A percentile compares a stretch with the other conserved stretches of the same genome.
phyloP scores from a whole-genome alignment of 176 grass and related monocot genomes.

The Elaeis guineensis region DNA sequence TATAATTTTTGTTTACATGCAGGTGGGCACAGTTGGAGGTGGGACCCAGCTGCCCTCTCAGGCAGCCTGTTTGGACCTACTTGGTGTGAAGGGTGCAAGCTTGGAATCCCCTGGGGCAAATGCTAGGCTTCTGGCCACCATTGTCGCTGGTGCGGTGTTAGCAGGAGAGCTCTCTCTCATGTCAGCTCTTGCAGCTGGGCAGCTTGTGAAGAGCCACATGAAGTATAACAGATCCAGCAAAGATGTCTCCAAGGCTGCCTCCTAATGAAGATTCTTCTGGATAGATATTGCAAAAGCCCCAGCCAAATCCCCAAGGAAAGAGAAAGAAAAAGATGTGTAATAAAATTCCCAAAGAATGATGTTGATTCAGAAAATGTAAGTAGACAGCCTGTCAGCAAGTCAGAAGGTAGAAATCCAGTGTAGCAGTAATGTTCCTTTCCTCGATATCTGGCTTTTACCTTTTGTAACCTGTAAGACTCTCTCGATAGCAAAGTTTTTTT shows the following conservation, averaged over 20 bases:
- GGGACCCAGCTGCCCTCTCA: constrained; percentile 68
- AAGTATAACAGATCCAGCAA: constrained; percentile 73
- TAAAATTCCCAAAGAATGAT: no score
- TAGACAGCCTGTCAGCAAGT: no score
- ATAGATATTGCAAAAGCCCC: no score
- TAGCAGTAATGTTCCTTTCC: no score
- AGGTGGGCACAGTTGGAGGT: constrained; percentile 80
- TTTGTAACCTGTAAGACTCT: no score
- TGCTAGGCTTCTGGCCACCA: constrained; percentile 44
- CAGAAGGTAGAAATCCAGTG: no score
- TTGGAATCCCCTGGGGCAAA: constrained; percentile 44
- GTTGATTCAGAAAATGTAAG: no score
- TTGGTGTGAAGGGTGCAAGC: constrained; percentile 58
- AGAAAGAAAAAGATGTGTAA: no score
- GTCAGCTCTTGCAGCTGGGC: constrained; percentile 49
- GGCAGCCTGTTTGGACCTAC: constrained; percentile 59
- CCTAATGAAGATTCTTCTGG: neutral
- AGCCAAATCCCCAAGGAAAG: no score
- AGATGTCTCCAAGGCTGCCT: constrained; percentile 31
- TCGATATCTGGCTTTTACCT: no score
- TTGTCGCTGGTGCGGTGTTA: constrained; percentile 64
- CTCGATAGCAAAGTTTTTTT: no score
- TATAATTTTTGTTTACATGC: neutral
- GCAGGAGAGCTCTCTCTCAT: constrained; percentile 78
- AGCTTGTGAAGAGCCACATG: constrained; percentile 85